Base-by-base conservation (phyloP, 805 yeast genomes). In the Kuraishia capsulata region DNA sequence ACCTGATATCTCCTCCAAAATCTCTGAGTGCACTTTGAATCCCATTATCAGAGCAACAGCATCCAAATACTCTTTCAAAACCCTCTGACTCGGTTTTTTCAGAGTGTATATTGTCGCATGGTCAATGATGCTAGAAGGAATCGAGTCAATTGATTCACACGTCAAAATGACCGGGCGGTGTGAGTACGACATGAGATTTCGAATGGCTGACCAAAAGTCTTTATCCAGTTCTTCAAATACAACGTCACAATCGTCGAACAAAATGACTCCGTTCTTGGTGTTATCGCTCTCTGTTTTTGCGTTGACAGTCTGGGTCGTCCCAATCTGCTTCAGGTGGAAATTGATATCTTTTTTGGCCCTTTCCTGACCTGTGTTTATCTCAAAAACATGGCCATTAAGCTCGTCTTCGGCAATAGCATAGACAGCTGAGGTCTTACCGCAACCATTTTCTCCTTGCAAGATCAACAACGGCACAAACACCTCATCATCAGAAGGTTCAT, bases 181-280 rank as follows among this genome's bases (percentile, higher is more conserved):
- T 2, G 63, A 56, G 34, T 49, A 56, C 3, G 48, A 64, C 30
- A 87, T 56, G 11, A 85, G 65, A 36, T 75, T 79, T 34, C 71
- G 73, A 2, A 87, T 67, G 2, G 81, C 76, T 1, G 67, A 51
- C 96, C 97, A 92, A 52, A 90, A 89, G 2, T 77, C 76, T 40
- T 72, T 75, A 49, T 92, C 97, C 24, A 73, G 76, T 30, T 71
- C 76, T 39, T 76, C 86, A 49, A 81, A 86, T 16, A 89, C 54
- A 9, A 85, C 64, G 53, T 90, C 96, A 30, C 84, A 89, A 49
- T 90, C 96, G 48, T 89, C 96, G 41, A 90, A 66, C 25, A 92
- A 57, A 3, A 92, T 78, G 4, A 87, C 62, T 5, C 90, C 88
- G 42, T 75, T 69, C 42, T 70, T 76, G n/a, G n/a, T n/a, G 37